phyloP scores from a whole-genome alignment of 495 filamentous ascomycete genomes.

The Hypoxylon subgilvum region DNA sequence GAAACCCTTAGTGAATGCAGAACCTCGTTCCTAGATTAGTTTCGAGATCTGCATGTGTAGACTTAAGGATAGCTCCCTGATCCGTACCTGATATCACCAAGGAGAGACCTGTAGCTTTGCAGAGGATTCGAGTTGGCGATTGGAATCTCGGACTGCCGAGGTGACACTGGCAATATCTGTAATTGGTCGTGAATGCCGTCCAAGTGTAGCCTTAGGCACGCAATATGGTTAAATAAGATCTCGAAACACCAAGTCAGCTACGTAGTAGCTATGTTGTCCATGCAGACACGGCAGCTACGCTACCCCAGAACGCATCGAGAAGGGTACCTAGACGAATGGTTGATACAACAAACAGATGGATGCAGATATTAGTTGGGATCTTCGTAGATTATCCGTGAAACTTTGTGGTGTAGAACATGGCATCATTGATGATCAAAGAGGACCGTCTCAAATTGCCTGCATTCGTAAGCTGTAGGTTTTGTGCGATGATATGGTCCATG shows the following conservation, averaged over 20 bases:
- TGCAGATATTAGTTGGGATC: neutral
- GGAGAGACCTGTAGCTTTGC: neutral
- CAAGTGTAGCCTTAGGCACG: neutral
- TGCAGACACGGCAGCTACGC: conserved; percentile 10
- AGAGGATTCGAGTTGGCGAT: neutral
- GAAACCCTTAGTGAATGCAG: neutral
- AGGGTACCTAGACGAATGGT: neutral
- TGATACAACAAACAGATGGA: neutral
- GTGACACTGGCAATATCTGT: neutral
- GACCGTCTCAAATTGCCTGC: neutral
- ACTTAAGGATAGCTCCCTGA: conserved; percentile 11
- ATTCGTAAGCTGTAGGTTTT: neutral
- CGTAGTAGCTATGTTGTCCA: conserved; percentile 8
- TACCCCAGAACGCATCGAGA: conserved; percentile 2
- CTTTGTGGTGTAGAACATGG: neutral
- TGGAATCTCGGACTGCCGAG: neutral
- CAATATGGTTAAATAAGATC: neutral
- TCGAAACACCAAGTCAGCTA: neutral
- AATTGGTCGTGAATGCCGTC: neutral
- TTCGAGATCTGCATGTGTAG: conserved; percentile 15
- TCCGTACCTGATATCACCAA: neutral
- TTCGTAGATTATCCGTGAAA: neutral
- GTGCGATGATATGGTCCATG: neutral
- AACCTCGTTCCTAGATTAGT: conserved; percentile 11
- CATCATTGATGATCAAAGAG: neutral